Evolutionary conservation across 78 protist species (phyloP).

Genomic region (Chrysochromulina tobinii): DNA sequence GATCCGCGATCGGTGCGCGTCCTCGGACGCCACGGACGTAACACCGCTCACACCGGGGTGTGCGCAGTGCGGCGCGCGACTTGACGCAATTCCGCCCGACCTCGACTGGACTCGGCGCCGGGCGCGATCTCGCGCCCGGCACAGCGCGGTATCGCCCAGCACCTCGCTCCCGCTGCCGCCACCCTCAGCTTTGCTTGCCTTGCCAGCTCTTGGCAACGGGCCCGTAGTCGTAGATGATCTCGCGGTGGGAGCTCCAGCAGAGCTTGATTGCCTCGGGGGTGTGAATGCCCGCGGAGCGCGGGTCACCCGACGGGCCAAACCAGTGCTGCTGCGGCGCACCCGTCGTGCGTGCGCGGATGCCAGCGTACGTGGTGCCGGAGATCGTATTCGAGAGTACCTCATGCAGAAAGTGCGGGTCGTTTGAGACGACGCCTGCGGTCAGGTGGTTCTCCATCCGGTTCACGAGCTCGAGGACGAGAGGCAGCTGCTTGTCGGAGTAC

Average conservation of each 20-base stretch:
- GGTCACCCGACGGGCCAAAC: slow-evolving; percentile 49
- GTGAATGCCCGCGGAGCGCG: slow-evolving; percentile 52
- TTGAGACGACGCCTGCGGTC: slow-evolving; percentile 42
- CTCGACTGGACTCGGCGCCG: too few species aligned
- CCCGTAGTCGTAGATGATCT: slow-evolving; percentile 16
- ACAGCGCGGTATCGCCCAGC: too few species aligned
- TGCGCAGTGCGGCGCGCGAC: too few species aligned
- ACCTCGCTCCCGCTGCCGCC: too few species aligned
- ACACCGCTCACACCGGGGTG: too few species aligned
- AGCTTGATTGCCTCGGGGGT: slow-evolving; percentile 41
- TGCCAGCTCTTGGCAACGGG: neutral
- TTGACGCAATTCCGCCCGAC: too few species aligned
- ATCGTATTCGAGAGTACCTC: slow-evolving; percentile 20
- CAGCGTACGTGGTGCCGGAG: slow-evolving; percentile 54
- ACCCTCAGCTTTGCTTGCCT: neutral
- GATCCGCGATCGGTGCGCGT: too few species aligned
- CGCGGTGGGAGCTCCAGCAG: slow-evolving; percentile 48
- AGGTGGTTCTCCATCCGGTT: slow-evolving; percentile 40
- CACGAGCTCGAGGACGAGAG: neutral
- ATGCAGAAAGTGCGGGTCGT: neutral
- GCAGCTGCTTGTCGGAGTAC: slow-evolving; percentile 2
- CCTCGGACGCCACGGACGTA: too few species aligned
- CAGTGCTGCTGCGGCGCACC: slow-evolving; percentile 58
- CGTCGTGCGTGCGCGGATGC: slow-evolving; percentile 51
- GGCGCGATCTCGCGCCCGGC: too few species aligned